Percentiles rank a stretch among this genome's conserved stretches.
Conservation (phyloP, 2,329 filamentous ascomycete species). For the Pseudogymnoascus verrucosus region DNA sequence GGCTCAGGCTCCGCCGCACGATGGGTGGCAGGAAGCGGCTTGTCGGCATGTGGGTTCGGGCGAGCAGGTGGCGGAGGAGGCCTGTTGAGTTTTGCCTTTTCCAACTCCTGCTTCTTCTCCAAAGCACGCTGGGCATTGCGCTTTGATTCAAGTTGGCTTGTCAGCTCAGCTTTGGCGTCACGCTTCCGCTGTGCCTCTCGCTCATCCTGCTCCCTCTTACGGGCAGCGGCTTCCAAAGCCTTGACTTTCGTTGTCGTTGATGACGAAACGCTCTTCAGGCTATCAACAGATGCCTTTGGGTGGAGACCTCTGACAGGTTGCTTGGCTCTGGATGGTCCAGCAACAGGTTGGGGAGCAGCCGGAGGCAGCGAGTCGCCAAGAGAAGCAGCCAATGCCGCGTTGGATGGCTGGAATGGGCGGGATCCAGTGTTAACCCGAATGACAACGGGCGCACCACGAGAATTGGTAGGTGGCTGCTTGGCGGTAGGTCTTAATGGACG, state of each 20-base stretch:
- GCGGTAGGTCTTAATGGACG: slow-evolving; percentile 51
- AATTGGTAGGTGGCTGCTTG: slow-evolving; percentile 50
- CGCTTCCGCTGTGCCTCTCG: slow-evolving; percentile 69
- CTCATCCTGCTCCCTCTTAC: slow-evolving; percentile 80
- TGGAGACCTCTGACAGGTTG: slow-evolving; percentile 16
- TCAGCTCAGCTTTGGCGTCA: slow-evolving; percentile 69
- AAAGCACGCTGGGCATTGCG: slow-evolving; percentile 55
- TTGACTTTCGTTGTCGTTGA: slow-evolving; percentile 57
- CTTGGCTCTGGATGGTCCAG: slow-evolving; percentile 23
- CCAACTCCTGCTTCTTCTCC: slow-evolving; percentile 44
- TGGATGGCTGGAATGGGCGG: slow-evolving; percentile 54
- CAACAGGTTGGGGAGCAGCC: slow-evolving; percentile 37
- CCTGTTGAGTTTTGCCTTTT: slow-evolving; percentile 56
- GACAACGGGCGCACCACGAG: slow-evolving; percentile 61
- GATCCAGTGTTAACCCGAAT: slow-evolving; percentile 64
- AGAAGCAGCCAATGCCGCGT: slow-evolving; percentile 48
- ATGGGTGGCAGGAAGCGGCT: slow-evolving; percentile 24
- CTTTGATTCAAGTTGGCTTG: slow-evolving; percentile 50
- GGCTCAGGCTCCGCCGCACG: slow-evolving; percentile 29
- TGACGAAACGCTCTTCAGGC: slow-evolving; percentile 58
- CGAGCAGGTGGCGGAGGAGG: slow-evolving; percentile 54
- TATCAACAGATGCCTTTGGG: slow-evolving; percentile 38
- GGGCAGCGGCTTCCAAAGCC: slow-evolving; percentile 66
- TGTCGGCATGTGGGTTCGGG: slow-evolving; percentile 40
- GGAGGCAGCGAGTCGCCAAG: slow-evolving; percentile 47